phyloP scores from a whole-genome alignment of 2,329 filamentous ascomycete species.

The Neonectria neomacrospora region DNA sequence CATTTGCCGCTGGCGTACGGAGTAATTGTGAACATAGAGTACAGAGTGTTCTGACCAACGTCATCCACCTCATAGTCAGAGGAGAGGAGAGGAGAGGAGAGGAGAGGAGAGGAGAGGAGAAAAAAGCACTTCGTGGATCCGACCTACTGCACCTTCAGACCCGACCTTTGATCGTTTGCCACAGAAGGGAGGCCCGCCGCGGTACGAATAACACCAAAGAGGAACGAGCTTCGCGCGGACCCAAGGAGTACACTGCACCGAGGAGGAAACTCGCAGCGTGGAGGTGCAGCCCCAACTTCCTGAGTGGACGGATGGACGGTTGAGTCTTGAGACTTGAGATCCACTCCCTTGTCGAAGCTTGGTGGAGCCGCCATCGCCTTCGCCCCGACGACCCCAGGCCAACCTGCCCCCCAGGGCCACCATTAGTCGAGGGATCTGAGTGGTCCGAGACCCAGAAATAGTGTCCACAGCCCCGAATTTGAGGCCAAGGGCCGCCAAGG shows the following conservation, averaged over 20 bases:
- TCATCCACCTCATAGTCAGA: background rate
- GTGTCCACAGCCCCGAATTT: slow-evolving; percentile 41
- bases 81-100: too few species aligned
- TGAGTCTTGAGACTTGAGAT: slow-evolving; percentile 4
- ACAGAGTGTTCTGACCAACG: slow-evolving; percentile 9
- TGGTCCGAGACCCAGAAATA: slow-evolving; percentile 42
- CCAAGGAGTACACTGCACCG: background rate
- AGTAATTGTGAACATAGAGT: too few species aligned
- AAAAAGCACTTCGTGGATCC: slow-evolving; percentile 15
- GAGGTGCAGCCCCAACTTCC: background rate
- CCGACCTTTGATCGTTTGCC: slow-evolving; percentile 8
- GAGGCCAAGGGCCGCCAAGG: slow-evolving; percentile 32
- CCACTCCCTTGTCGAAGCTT: slow-evolving; percentile 21
- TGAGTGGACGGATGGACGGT: slow-evolving; percentile 16
- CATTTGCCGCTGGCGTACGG: slow-evolving; percentile 1
- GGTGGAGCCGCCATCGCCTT: slow-evolving; percentile 22
- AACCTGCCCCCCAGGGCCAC: slow-evolving; percentile 34
- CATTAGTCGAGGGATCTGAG: slow-evolving; percentile 37
- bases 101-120: background rate
- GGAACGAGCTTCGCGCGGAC: slow-evolving; percentile 13
- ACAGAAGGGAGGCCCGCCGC: slow-evolving; percentile 14
- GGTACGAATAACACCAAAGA: slow-evolving; percentile 3
- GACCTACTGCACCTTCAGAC: slow-evolving; percentile 10
- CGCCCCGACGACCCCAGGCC: slow-evolving; percentile 36
- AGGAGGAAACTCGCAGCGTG: slow-evolving; percentile 16